Evolutionary conservation across 2,329 filamentous ascomycete species (phyloP), one percentile per base, ranked within the genome.

Genomic region (Stachybotrys chartarum): DNA sequence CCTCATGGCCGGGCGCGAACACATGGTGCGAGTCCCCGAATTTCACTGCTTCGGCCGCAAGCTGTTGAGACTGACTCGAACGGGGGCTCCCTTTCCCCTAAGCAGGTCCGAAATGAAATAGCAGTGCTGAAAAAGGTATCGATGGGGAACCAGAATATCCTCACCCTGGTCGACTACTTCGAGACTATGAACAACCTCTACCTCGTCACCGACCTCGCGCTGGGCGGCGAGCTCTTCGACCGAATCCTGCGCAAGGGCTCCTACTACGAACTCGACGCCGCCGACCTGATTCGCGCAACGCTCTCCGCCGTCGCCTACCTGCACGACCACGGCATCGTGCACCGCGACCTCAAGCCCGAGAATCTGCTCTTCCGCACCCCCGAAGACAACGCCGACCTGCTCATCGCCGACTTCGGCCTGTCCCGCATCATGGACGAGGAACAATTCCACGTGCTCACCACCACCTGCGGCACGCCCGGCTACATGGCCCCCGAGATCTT

Each of bases 401-500:
- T 99, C 56, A 99, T 99, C 69, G 94, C 94, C 59, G 94, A 99
- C 70, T 99, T 99, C 72, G 94, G 94, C 10, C 78, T 99, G 52
- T 94, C 88, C 30, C 85, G 94, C 56, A 97, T 99, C 74, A 97
- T 99, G 93, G 94, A 99, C 68, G 94, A 97, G 74, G 91, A 97
- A 73, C 90, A 96, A 69, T 97, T 97, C 72, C 94, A 97, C 69
- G 93, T 97, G 32, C 77, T 99, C 59, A 99, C 94, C 11, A 99
- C 94, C 0, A 99, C 94, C 1, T 99, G 94, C 70, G 94, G 94
- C 57, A 99, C 94, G 1, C 94, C 94, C 4, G 94, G 94, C 51
- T 99, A 99, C 74, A 99, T 99, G 94, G 94, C 94, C 2, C 94
- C 94, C 24, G 94, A 99, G 72, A 99, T 99, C 66, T 99, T 99